Evolutionary conservation across 768 basidiomycete genomes (phyloP), one percentile per base, ranked within the genome.

Genomic region (Pisolithus orientalis): DNA sequence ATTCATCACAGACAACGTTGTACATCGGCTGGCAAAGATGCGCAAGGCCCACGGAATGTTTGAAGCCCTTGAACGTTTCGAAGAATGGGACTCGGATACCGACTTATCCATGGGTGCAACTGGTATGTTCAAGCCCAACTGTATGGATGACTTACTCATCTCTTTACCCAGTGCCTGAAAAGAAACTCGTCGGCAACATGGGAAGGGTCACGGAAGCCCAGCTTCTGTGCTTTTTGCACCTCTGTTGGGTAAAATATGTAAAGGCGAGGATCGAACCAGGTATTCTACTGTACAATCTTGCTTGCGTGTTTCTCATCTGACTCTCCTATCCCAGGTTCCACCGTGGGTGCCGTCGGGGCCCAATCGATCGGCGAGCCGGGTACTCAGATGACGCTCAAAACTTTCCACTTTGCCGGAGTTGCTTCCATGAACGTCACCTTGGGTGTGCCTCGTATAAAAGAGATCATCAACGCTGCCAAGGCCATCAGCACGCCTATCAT

Each of bases 381-480:
- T 39, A 99, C 96, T 0, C 96, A 99, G 66, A 99, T 99, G 96
- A 98, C 95, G 1, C 70, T 98, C 58, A 98, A 98, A 72, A 98
- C 96, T 51, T 99, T 99, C 83, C 96, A 99, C 77, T 99, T 98
- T 70, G 96, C 96, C 61, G 96, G 96, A 73, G 95, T 99, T 56
- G 96, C 96, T 7, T 95, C 94, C 37, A 99, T 98, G 96, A 98
- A 97, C 72, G 93, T 99, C 57, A 99, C 96, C 0, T 82, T 98
- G 37, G 96, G 96, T 70, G 96, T 98, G n/a, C 96, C 96, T 3
- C 95, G 96, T 62, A 98, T 99, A 72, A 98, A 98, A 70, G 96
- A 99, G 70, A 98, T 99, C 59, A 99, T 99, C 76, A 99, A 98
- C 61, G 96, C 94, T 2, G 91, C 96, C n/a, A 99, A 96, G 67